Percentiles rank a stretch among this genome's conserved stretches.
Evolutionary conservation across 768 basidiomycete species (phyloP).

Genomic region (Lentinus brumalis): DNA sequence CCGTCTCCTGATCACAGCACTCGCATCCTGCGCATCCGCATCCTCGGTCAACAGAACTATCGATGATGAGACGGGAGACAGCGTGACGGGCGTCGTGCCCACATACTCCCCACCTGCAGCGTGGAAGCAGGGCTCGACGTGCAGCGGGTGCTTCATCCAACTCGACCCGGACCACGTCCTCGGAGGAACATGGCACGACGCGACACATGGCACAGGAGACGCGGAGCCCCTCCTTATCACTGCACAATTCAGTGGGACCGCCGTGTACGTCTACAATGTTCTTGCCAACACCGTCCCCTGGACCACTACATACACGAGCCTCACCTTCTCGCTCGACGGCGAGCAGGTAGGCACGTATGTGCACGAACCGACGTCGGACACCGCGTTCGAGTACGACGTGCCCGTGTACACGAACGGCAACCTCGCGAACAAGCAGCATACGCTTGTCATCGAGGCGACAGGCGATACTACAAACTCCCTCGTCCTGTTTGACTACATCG

Average conservation of each 20-base stretch:
- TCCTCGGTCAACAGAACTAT: constrained; percentile 16
- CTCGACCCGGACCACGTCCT: constrained; percentile 1
- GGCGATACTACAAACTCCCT: constrained; percentile 3
- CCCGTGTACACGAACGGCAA: constrained; percentile 1
- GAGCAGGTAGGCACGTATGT: not conserved
- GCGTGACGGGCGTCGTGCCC: constrained; percentile 14
- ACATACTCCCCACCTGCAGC: not conserved
- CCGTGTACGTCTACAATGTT: constrained; percentile 17
- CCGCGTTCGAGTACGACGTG: constrained; percentile 6
- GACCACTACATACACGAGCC: constrained; percentile 4
- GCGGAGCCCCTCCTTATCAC: not conserved
- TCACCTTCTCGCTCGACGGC: constrained; percentile 15
- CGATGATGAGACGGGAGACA: constrained; percentile 19
- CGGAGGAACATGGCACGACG: constrained; percentile 20
- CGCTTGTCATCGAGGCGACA: constrained; percentile 1
- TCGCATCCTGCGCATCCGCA: not conserved
- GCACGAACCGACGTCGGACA: not conserved
- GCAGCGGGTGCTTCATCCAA: constrained; percentile 9
- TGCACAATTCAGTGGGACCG: constrained; percentile 3
- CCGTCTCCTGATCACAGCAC: not conserved
- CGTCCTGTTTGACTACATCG: constrained; percentile 17
- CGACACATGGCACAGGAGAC: not conserved
- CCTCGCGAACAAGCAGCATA: constrained; percentile 2
- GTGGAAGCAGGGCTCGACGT: constrained; percentile 14
- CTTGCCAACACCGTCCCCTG: constrained; percentile 4